A percentile compares a stretch with the other conserved stretches of the same genome.
Evolutionary conservation across 192 early-diverging fungal genomes (phyloP).

Genomic region (Chytriomyces sp.): DNA sequence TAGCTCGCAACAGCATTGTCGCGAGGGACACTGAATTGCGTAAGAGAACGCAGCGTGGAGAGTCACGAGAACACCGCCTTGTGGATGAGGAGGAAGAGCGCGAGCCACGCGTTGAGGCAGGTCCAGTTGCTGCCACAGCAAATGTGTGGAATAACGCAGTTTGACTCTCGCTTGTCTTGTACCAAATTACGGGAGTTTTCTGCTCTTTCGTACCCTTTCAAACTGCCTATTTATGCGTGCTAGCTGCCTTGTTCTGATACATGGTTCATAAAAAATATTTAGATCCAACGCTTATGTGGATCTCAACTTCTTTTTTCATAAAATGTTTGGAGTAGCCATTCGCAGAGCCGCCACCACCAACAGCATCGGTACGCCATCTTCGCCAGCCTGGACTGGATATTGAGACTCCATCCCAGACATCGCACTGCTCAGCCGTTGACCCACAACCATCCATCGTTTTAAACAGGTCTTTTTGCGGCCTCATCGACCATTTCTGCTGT

Average conservation of each 20-base stretch:
- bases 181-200: too few relatives aligned
- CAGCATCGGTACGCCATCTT: not conserved
- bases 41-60: not conserved
- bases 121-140: too few relatives aligned
- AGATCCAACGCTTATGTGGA: not conserved
- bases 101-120: too few relatives aligned
- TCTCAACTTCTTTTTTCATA: not conserved
- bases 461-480: conserved; percentile 20
- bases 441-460: not conserved
- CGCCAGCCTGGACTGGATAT: not conserved
- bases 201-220: too few relatives aligned
- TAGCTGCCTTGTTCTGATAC: not conserved
- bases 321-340: not conserved
- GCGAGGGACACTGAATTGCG: not conserved
- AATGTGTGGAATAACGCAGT: too few relatives aligned
- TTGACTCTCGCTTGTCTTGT: too few relatives aligned
- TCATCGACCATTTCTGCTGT: conserved; percentile 12
- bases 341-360: not conserved
- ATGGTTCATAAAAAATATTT: too few relatives aligned
- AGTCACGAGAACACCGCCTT: not conserved
- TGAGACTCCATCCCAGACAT: not conserved
- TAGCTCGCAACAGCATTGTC: not conserved
- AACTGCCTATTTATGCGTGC: not conserved
- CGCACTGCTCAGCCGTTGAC: not conserved
- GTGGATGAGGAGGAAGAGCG: conserved; percentile 22